Conservation (phyloP, 1,284 basidiomycete genomes). For the Cryptococcus sp. region DNA sequence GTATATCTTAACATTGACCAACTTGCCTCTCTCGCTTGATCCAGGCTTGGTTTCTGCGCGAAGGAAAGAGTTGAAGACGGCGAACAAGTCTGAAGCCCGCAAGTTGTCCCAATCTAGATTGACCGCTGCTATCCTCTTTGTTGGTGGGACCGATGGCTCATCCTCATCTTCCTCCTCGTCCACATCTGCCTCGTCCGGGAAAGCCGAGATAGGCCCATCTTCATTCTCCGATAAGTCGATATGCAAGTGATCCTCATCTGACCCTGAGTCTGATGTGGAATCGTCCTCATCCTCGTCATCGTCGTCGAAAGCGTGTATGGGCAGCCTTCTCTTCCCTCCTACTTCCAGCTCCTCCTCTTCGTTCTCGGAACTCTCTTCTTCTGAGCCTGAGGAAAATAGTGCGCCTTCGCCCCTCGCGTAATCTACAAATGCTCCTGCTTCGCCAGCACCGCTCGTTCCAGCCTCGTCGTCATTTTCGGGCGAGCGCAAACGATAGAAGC, state of each 20-base stretch:
- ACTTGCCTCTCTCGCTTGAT: constrained; percentile 57
- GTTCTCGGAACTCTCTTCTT: constrained; percentile 62
- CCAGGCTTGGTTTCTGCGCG: constrained; percentile 27
- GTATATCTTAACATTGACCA: constrained; percentile 79
- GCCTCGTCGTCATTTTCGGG: constrained; percentile 43
- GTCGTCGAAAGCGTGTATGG: constrained; percentile 31
- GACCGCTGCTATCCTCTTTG: constrained; percentile 81
- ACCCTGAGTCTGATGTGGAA: constrained; percentile 27
- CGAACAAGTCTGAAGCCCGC: constrained; percentile 84
- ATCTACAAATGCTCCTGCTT: constrained; percentile 58
- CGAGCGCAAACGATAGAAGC: constrained; percentile 72
- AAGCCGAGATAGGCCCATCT: constrained; percentile 57
- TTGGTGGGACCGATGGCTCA: constrained; percentile 52
- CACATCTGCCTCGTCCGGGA: constrained; percentile 40
- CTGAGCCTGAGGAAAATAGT: constrained; percentile 76
- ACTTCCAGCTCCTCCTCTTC: constrained; percentile 56
- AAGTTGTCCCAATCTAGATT: constrained; percentile 99
- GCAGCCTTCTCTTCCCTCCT: constrained; percentile 49
- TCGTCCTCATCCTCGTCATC: constrained; percentile 53
- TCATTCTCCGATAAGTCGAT: constrained; percentile 67
- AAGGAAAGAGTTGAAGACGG: constrained; percentile 87
- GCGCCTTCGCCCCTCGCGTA: constrained; percentile 86
- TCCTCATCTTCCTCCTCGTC: constrained; percentile 48
- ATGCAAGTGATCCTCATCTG: constrained; percentile 53
- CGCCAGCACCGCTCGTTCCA: constrained; percentile 36